Evolutionary conservation across 352 stramenopile species (phyloP).

Genomic region (Pythium myriotylum): DNA sequence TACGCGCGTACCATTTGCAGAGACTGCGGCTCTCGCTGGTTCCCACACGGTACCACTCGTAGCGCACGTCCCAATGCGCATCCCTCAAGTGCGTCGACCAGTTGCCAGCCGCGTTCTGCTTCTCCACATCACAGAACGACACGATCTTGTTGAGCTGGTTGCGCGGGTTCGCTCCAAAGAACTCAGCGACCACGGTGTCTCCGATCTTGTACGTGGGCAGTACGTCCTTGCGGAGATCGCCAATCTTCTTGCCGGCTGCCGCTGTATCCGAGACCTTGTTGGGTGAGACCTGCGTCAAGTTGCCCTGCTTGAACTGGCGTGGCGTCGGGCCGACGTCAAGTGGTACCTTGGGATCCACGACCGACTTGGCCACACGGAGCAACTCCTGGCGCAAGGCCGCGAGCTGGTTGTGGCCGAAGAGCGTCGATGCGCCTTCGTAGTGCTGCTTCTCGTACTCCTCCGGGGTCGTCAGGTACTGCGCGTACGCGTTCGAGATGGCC

Average conservation of each 20-base stretch:
- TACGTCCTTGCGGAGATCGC: conserved; percentile 32
- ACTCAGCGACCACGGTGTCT: conserved; percentile 35
- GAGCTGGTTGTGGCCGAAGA: conserved; percentile 72
- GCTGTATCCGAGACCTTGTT: conserved; percentile 39
- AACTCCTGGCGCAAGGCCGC: conserved; percentile 59
- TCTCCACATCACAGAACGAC: conserved; percentile 61
- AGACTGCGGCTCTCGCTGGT: conserved; percentile 41
- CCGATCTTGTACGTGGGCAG: conserved; percentile 32
- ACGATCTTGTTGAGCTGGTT: conserved; percentile 39
- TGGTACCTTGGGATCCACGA: conserved; percentile 25
- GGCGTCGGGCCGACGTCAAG: conserved; percentile 40
- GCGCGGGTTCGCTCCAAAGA: conserved; percentile 49
- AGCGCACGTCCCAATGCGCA: conserved; percentile 59
- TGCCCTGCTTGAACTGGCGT: conserved; percentile 38
- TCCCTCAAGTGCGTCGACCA: conserved; percentile 49
- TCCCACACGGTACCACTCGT: conserved; percentile 34
- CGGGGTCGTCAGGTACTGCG: conserved; percentile 59
- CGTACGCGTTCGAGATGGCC: conserved; percentile 60
- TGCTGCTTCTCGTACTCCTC: conserved; percentile 67
- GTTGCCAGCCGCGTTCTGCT: conserved; percentile 17
- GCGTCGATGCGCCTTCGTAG: conserved; percentile 74
- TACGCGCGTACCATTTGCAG: conserved; percentile 50
- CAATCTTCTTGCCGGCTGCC: conserved; percentile 27
- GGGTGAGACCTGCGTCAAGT: conserved; percentile 35
- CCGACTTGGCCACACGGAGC: conserved; percentile 36